Conservation (phyloP, 1,284 basidiomycete genomes). For the Pseudozyma sp. region DNA sequence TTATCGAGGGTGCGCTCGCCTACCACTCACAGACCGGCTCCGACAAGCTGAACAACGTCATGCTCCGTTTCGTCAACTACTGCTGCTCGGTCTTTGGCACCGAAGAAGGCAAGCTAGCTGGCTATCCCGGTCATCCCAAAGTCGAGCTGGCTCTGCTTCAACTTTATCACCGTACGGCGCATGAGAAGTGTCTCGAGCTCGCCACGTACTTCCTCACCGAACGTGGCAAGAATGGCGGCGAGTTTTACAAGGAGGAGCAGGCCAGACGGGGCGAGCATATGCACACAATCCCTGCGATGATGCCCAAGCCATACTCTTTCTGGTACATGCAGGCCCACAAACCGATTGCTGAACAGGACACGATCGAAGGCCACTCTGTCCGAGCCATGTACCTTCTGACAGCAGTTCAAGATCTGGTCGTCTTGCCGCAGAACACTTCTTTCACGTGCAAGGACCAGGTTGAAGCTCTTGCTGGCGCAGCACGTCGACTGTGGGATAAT, state of each 20-base stretch:
- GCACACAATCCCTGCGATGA: constrained; percentile 20
- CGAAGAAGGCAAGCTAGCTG: constrained; percentile 16
- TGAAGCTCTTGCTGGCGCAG: constrained; percentile 9
- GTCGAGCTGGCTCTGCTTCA: constrained; percentile 29
- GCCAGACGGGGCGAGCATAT: constrained; percentile 23
- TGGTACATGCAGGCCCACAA: constrained; percentile 47
- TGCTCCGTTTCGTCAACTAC: constrained; percentile 41
- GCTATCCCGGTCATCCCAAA: constrained; percentile 38
- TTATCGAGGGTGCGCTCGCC: constrained; percentile 32
- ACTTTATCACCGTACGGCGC: constrained; percentile 19
- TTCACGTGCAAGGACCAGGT: constrained; percentile 7
- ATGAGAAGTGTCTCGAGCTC: constrained; percentile 15
- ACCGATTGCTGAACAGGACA: constrained; percentile 30
- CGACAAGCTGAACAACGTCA: constrained; percentile 23
- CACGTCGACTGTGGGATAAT: constrained; percentile 20
- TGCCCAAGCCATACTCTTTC: constrained; percentile 31
- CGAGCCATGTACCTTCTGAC: constrained; percentile 38
- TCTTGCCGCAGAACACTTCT: constrained; percentile 3
- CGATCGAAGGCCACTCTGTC: constrained; percentile 37
- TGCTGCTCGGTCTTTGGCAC: constrained; percentile 28
- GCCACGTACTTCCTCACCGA: constrained; percentile 35
- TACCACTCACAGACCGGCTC: constrained; percentile 22
- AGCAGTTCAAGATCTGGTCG: constrained; percentile 28
- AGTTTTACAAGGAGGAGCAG: constrained; percentile 38
- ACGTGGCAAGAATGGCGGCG: constrained; percentile 22